These are phyloP conservation scores for Cucurbita maxima DNA, from an alignment of 306 rosid genomes.

Conservation along the genomic window DNA sequence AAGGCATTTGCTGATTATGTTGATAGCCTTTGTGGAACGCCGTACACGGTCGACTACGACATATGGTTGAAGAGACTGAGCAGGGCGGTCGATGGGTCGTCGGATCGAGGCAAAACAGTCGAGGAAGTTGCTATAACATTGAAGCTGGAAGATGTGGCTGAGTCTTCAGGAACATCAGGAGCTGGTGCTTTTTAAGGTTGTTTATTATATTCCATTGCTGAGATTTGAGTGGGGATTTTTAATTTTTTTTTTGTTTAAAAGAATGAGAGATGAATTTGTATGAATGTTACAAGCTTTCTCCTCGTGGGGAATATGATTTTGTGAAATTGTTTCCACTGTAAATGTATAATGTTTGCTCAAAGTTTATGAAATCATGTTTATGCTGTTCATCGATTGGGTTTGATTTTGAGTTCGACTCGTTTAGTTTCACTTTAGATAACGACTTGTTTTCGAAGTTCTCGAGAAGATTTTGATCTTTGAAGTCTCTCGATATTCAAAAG, in stretches of 20 bases:
- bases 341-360: background rate
- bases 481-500: no score
- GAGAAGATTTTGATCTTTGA: no score
- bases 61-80: constrained; percentile 81
- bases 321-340: background rate
- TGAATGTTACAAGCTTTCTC: background rate
- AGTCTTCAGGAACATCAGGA: constrained; percentile 68
- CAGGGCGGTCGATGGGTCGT: constrained; percentile 41
- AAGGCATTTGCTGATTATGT: constrained; percentile 94
- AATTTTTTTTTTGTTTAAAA: background rate
- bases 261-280: background rate
- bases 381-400: background rate
- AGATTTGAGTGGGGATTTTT: background rate
- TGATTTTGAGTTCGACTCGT: no score
- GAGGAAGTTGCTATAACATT: constrained; percentile 42
- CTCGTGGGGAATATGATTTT: background rate
- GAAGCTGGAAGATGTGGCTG: constrained; percentile 64
- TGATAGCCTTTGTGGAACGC: constrained; percentile 90
- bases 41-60: constrained; percentile 67
- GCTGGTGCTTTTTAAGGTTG: constrained; percentile 14
- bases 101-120: constrained; percentile 64
- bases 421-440: no score
- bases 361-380: constrained; percentile 2
- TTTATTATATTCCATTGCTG: background rate
- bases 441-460: no score